These are phyloP conservation scores for Penicillium sp. DNA, from an alignment of 2,329 filamentous ascomycete species.

Conservation along the genomic window DNA sequence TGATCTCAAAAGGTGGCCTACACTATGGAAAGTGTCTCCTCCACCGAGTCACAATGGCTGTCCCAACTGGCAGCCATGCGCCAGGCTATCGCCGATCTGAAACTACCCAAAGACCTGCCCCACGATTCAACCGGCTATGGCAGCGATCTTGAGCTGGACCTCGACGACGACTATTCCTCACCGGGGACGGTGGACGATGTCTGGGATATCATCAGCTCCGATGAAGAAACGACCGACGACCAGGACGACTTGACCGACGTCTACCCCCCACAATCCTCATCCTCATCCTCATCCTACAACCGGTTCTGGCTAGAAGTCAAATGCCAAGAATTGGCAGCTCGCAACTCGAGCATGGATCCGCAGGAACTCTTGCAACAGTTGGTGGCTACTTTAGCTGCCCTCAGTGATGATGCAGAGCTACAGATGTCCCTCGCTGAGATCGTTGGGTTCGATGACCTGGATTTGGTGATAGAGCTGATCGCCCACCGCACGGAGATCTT, in stretches of 20 bases:
- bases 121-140: conserved; percentile 53
- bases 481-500: conserved; percentile 73
- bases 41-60: conserved; percentile 73
- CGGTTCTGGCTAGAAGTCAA: conserved; percentile 72
- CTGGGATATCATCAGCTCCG: conserved; percentile 87
- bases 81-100: conserved; percentile 76
- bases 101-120: conserved; percentile 56
- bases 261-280: conserved; percentile 32
- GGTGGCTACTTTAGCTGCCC: conserved; percentile 71
- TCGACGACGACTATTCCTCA: conserved; percentile 66
- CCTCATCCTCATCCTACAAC: conserved; percentile 55
- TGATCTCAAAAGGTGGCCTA: too few relatives aligned
- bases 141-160: conserved; percentile 58
- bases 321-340: conserved; percentile 68
- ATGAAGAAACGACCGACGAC: conserved; percentile 69
- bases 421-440: conserved; percentile 89
- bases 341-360: conserved; percentile 69
- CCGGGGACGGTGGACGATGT: conserved; percentile 75
- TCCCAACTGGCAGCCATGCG: conserved; percentile 85
- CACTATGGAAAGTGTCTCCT: conserved; percentile 27
- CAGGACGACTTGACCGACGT: conserved; percentile 58
- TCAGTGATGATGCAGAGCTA: conserved; percentile 78
- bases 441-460: conserved; percentile 89
- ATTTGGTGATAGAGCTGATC: conserved; percentile 91
- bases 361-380: conserved; percentile 79